Conservation (phyloP, 177 flowering plant species). For the Vitis hybrid region DNA sequence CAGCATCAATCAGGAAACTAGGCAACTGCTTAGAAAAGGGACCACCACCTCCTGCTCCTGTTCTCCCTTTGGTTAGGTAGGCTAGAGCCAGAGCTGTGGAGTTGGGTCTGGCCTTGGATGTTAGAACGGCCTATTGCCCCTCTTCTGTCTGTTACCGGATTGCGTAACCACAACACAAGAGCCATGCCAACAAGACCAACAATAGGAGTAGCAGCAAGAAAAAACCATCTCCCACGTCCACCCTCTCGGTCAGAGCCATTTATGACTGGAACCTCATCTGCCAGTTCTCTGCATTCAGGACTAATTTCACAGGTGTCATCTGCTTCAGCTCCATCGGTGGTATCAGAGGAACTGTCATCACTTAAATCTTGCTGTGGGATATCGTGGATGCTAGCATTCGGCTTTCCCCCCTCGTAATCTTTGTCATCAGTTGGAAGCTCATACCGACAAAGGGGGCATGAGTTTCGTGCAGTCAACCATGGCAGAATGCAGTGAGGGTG, state of each 20-base stretch:
- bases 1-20: not conserved
- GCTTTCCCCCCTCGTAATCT: slow-evolving; percentile 67
- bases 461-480: slow-evolving; percentile 78
- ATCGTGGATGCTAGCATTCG: slow-evolving; percentile 15
- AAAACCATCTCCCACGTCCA: slow-evolving; percentile 62
- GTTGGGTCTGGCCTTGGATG: slow-evolving; percentile 23
- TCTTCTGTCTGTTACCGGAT: slow-evolving; percentile 39
- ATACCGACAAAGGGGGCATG: slow-evolving; percentile 90
- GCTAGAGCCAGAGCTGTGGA: slow-evolving; percentile 16
- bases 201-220: slow-evolving; percentile 80
- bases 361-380: slow-evolving; percentile 29
- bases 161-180: slow-evolving; percentile 69
- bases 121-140: slow-evolving; percentile 14
- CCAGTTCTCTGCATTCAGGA: slow-evolving; percentile 12
- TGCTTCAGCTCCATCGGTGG: slow-evolving; percentile 22
- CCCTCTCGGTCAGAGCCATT: slow-evolving; percentile 20
- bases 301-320: slow-evolving; percentile 28
- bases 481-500: slow-evolving; percentile 83
- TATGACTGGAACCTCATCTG: slow-evolving; percentile 7
- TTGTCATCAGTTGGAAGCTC: slow-evolving; percentile 92
- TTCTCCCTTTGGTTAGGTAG: slow-evolving; percentile 34
- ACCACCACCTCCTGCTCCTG: slow-evolving; percentile 75
- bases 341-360: slow-evolving; percentile 44
- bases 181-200: slow-evolving; percentile 70
- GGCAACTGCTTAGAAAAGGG: slow-evolving; percentile 38